Evolutionary conservation across 2,329 filamentous ascomycete species (phyloP).

Genomic region (Aureobasidium zeae): DNA sequence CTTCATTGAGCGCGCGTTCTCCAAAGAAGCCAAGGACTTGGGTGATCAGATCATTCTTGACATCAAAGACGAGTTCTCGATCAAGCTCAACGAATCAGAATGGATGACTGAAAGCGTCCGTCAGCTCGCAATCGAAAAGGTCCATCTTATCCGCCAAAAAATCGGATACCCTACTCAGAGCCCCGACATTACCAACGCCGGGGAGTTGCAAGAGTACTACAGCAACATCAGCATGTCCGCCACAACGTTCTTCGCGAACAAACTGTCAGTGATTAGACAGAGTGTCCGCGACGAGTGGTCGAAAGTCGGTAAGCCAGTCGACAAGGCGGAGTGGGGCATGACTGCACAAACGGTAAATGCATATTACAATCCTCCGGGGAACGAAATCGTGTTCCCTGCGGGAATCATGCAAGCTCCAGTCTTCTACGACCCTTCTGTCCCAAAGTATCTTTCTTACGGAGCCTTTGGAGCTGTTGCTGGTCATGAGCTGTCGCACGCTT

Average conservation of each 20-base stretch:
- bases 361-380: constrained; percentile 55
- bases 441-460: constrained; percentile 59
- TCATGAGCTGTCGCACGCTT: constrained; percentile 62
- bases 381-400: constrained; percentile 60
- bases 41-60: constrained; percentile 62
- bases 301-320: constrained; percentile 49
- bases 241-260: constrained; percentile 50
- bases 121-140: constrained; percentile 52
- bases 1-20: constrained; percentile 60
- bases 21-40: constrained; percentile 55
- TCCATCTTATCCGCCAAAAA: constrained; percentile 58
- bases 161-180: constrained; percentile 55
- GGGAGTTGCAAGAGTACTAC: constrained; percentile 50
- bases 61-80: constrained; percentile 57
- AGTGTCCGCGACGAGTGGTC: constrained; percentile 45
- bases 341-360: constrained; percentile 48
- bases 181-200: constrained; percentile 43
- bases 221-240: constrained; percentile 41
- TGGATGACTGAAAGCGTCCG: constrained; percentile 59
- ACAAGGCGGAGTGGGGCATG: constrained; percentile 53
- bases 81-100: constrained; percentile 47
- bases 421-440: constrained; percentile 51
- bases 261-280: constrained; percentile 43
- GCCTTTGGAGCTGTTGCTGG: constrained; percentile 58
- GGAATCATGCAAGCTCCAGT: constrained; percentile 61